Percentiles rank a stretch among this genome's conserved stretches.
Conservation (phyloP, 78 protist genomes). For the Guillardia theta region DNA sequence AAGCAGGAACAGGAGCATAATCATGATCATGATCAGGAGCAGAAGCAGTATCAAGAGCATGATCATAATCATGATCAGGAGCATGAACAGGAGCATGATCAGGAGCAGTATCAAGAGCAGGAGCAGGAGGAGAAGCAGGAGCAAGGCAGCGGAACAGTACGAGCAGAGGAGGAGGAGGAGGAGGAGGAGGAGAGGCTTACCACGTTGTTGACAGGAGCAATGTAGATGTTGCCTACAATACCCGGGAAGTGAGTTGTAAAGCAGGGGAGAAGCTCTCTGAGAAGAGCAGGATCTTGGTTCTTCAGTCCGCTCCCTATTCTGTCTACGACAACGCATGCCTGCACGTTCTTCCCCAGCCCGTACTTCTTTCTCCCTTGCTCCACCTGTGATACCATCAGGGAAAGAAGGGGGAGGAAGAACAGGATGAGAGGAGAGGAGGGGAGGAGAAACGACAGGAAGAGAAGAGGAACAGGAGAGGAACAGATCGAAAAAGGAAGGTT, state of each 20-base stretch:
- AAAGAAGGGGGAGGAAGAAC: too few species aligned
- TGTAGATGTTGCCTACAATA: neutral
- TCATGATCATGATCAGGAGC: neutral
- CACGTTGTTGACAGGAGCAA: conserved; percentile 6
- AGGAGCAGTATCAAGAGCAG: neutral
- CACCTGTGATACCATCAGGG: neutral
- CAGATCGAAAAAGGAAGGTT: too few species aligned
- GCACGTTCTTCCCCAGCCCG: neutral
- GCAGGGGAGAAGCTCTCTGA: neutral
- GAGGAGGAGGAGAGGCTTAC: neutral
- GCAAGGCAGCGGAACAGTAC: neutral
- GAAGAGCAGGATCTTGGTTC: conserved; percentile 35
- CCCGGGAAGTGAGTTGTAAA: neutral
- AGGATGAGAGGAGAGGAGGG: too few species aligned
- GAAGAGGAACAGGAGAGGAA: too few species aligned
- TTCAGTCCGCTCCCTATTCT: neutral
- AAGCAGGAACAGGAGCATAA: neutral
- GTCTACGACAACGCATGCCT: neutral
- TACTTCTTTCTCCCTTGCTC: neutral
- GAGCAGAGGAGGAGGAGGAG: neutral
- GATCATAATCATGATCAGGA: neutral
- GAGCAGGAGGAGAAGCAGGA: neutral
- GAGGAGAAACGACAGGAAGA: too few species aligned
- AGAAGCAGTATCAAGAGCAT: neutral
- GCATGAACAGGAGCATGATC: neutral